Evolutionary conservation across 1,284 basidiomycete genomes (phyloP).

Genomic region (Mycena sp.): DNA sequence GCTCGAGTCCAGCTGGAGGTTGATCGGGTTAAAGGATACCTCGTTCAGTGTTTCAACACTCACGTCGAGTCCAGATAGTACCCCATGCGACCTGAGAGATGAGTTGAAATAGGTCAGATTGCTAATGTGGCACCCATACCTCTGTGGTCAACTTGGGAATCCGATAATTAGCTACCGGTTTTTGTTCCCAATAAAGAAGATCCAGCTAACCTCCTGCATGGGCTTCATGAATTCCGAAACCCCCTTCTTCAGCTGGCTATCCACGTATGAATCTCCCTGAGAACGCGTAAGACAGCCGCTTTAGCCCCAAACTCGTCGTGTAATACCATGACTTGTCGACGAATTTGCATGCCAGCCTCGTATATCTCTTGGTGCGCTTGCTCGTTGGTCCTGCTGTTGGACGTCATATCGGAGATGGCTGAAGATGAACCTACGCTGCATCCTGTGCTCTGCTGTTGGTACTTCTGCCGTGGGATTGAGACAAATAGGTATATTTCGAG

Average conservation of each 20-base stretch:
- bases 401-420: conserved; percentile 28
- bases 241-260: conserved; percentile 49
- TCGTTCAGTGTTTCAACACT: neutral
- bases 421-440: neutral
- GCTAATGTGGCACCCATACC: conserved; percentile 28
- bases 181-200: too few species aligned
- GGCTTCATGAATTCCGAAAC: conserved; percentile 54
- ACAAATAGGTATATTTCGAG: neutral
- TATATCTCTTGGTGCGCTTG: conserved; percentile 50
- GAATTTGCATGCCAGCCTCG: conserved; percentile 47
- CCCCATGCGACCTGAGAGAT: conserved; percentile 51
- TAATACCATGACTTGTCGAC: conserved; percentile 52
- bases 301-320: neutral
- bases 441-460: neutral
- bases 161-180: neutral
- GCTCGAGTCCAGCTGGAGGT: conserved; percentile 45
- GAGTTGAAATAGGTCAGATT: neutral
- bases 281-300: neutral
- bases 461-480: neutral
- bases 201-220: conserved; percentile 48
- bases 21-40: neutral
- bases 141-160: conserved; percentile 50
- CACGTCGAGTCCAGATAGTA: conserved; percentile 52
- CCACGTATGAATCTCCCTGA: conserved; percentile 52
- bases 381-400: conserved; percentile 40